Evolutionary conservation across 805 yeast species (phyloP), one percentile per base, ranked within the genome.

Genomic region (Metschnikowia henanensis): DNA sequence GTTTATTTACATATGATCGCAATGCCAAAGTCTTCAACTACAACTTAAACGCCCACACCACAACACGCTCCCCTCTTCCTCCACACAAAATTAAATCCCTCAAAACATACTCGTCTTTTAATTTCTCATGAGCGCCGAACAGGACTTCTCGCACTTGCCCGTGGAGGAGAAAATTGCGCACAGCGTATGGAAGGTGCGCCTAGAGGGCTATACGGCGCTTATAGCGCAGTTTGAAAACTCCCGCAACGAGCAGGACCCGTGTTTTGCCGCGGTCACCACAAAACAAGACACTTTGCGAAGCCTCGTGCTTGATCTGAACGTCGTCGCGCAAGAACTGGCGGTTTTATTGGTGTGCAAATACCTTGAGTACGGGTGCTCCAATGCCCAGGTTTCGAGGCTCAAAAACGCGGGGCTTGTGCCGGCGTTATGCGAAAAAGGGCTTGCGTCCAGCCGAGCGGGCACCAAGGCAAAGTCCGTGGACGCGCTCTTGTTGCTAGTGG

Each of bases 251-350:
- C 60, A 71, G n/a, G 88, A 80, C 51, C 73, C 65, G 2, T 73
- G 81, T 37, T 82, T 85, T 55, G 63, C 62, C 18, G 68, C 68
- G 3, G 80, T 76, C 57, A 59, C 79, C 47, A 57, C 64, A 15
- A 75, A 72, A 43, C 84, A 89, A 0, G 83, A 78, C 8, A 40
- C 75, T 2, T 69, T 83, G 55, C 81, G 77, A 52, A 71, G 72
- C 51, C 74, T 83, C 31, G 82, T 86, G 6, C 72, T 79, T 3
- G 99, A 94, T 60, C 62, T 84, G 25, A 94, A 94, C 59, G 97
- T 90, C 16, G 94, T 85, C 15, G 96, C 98, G 0, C 96, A 90
- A 51, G 98, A 94, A 57, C 69, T 84, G 1, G 98, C 88, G 4
- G 68, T 89, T 17, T 60, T 66, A 3, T 75, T 86, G 6, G 61